Evolutionary conservation across 495 filamentous ascomycete genomes (phyloP), one percentile per base, ranked within the genome.

Genomic region (Xylaria flabelliformis): DNA sequence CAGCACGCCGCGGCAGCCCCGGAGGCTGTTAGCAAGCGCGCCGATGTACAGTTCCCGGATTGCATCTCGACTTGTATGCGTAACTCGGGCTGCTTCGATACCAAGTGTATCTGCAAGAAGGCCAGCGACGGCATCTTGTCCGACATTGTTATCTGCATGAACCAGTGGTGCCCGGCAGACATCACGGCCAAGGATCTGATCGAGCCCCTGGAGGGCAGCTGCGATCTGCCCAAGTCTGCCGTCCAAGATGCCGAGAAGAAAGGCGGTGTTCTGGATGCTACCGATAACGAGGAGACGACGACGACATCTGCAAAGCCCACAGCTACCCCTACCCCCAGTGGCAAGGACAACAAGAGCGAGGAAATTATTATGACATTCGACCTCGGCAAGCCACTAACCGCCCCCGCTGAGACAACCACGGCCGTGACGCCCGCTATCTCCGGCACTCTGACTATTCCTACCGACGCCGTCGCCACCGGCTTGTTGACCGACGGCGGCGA

Each of bases 1-100:
- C 70, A 59, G 51, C 62, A 72, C 13, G 70, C 63, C 63, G 70
- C 63, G 62, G 66, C 71, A 62, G 72, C 69, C 46, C 71, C 73
- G 13, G 65, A 73, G 41, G 71, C 74, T 34, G 24, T 72, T 68
- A 74, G 53, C 67, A 69, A 65, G 63, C 73, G 71, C 51, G 64
- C 42, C 29, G 67, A 26, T 24, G 34, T 56, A 8, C n/a, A 72
- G 55, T 74, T 75, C 42, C 74, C 75, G n/a, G 63, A 69, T 1
- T 79, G 81, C 73, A 74, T 83, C 15, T 71, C 74, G 64, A 75
- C 78, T 34, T 83, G 81, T 65, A 73, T 83, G 59, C 69, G 80
- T 21, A 74, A 79, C 55, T 76, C 75, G 15, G 79, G 78, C 13
- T 83, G 81, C 72, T 53, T 72, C 51, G 76, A 82, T 48, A 51